Evolutionary conservation across 179 eudicot genomes (phyloP).

Genomic region (Patellifolia procumbens): DNA sequence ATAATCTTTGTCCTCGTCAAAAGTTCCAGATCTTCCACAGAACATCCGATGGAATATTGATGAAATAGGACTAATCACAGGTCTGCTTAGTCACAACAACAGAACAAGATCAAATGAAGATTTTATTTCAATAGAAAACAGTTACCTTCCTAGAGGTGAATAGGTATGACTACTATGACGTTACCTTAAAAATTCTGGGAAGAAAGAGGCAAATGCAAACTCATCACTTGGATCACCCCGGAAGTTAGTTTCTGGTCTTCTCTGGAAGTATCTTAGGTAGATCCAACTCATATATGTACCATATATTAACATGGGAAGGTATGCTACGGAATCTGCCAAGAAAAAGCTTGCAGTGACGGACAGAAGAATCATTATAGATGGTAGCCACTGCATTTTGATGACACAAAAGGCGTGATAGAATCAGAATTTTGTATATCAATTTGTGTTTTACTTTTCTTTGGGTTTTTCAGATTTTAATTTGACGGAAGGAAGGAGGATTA

Average conservation of each 20-base stretch:
- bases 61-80: constrained; percentile 81
- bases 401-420: constrained; percentile 8
- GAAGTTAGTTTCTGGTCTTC: constrained; percentile 72
- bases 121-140: background rate
- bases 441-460: background rate
- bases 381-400: constrained; percentile 86
- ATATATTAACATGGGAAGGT: constrained; percentile 79
- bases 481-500: background rate
- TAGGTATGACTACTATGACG: constrained; percentile 11
- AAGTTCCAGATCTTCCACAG: constrained; percentile 68
- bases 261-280: constrained; percentile 88
- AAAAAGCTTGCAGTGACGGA: constrained; percentile 67
- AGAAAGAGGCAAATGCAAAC: constrained; percentile 62
- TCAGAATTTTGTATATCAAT: background rate
- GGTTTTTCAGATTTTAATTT: background rate
- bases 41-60: constrained; percentile 75
- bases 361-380: constrained; percentile 64
- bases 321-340: constrained; percentile 57
- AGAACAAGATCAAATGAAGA: background rate
- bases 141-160: constrained; percentile 3
- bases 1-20: constrained; percentile 57
- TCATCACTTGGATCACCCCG: constrained; percentile 99
- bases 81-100: constrained; percentile 51
- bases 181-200: constrained; percentile 86
- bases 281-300: constrained; percentile 96